Conservation (phyloP, 2,329 filamentous ascomycete species). For the Paraphaeosphaeria sporulosa region DNA sequence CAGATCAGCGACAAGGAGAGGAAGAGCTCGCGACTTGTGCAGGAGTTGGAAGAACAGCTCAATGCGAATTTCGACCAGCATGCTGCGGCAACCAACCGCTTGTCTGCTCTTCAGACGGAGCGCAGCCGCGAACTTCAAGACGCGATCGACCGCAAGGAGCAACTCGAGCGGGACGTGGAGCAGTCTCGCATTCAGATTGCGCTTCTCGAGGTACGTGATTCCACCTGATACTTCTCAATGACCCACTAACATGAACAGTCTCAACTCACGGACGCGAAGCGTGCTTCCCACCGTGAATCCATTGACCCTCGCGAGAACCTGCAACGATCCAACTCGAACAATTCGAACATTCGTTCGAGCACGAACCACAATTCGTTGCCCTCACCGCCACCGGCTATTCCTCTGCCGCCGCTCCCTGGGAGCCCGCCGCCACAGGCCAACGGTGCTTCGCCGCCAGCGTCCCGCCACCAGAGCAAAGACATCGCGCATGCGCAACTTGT, state of each 20-base stretch:
- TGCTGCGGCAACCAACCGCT: constrained; percentile 80
- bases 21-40: constrained; percentile 89
- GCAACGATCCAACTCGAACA: constrained; percentile 65
- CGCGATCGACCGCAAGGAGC: constrained; percentile 50
- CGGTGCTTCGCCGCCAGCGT: constrained; percentile 65
- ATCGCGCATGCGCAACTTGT: constrained; percentile 78
- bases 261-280: constrained; percentile 67
- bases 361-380: constrained; percentile 83
- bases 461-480: constrained; percentile 83
- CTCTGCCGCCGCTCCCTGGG: constrained; percentile 86
- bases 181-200: constrained; percentile 79
- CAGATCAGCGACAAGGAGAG: constrained; percentile 72
- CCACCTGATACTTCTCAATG: background rate
- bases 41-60: constrained; percentile 96
- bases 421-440: constrained; percentile 56
- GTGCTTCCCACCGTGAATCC: constrained; percentile 56
- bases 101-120: constrained; percentile 71
- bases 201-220: constrained; percentile 73
- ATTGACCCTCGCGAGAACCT: constrained; percentile 56
- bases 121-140: constrained; percentile 53
- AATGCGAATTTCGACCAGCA: constrained; percentile 95
- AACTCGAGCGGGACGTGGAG: constrained; percentile 70
- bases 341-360: constrained; percentile 83
- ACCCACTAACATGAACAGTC: constrained; percentile 55
- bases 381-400: constrained; percentile 92